Base-by-base conservation (phyloP, 2,329 filamentous ascomycete species). In the Nothophoma quercina region DNA sequence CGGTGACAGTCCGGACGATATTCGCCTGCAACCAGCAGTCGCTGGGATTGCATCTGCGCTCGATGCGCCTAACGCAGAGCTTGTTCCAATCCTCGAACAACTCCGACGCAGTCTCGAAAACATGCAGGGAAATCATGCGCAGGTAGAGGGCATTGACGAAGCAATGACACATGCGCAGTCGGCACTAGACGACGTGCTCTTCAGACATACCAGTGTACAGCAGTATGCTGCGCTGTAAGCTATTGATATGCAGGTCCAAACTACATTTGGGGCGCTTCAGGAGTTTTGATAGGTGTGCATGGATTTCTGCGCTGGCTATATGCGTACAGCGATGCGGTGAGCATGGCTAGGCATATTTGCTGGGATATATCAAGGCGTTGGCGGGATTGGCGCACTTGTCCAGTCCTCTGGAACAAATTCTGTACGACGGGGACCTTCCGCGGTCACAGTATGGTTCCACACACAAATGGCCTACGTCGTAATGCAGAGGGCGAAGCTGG, bases 111-210 rank as follows among this genome's bases (percentile, higher is more conserved):
- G 74, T 58, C 55, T 77, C 4, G 69, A 74, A 43, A 71, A 63
- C 26, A 72, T 77, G 68, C 70, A 73, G 55, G 65, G 63, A 16
- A 77, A 76, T 53, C 64, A 69, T 60, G 62, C 54, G 48, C 72
- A 76, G 51, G 64, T 77, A 9, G 62, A 69, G 8, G 72, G 71
- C 38, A 64, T 75, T 23, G 59, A 66, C n/a, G 63, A 62, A 30
- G 71, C 67, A 13, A 60, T 74, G 50, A 47, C 36, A 32, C 45
- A 63, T 15, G 67, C 73, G 22, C 65, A 66, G 34, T 64, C 61
- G 39, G 69, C 68, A 40, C 55, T 76, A 52, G 71, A 74, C 53
- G 67, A 69, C 19, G 60, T 73, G 35, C 58, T 77, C 12, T 74
- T 67, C 60, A 65, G 53, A 63, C 63, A 69, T 53, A 56, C 62